phyloP scores from a whole-genome alignment of 345 rosid species.

The Arabidopsis arenosa region DNA sequence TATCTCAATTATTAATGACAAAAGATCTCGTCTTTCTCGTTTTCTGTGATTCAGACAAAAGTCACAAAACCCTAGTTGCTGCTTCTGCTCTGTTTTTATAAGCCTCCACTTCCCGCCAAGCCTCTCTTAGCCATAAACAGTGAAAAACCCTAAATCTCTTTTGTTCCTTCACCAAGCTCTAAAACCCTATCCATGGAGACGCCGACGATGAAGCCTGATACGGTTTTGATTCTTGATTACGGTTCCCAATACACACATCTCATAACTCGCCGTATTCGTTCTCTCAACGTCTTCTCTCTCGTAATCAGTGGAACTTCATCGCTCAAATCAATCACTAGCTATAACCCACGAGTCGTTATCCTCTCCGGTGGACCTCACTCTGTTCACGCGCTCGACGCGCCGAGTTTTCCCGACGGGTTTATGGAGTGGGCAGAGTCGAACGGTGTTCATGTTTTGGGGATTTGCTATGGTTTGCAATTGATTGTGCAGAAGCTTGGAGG shows the following conservation, averaged over 20 bases:
- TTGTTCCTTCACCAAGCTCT: constrained; percentile 1
- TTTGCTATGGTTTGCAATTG: constrained; percentile 90
- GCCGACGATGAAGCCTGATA: constrained; percentile 61
- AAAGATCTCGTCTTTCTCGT: constrained; percentile 36
- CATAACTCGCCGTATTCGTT: constrained; percentile 89
- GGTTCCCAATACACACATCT: constrained; percentile 97
- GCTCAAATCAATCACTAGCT: constrained; percentile 59
- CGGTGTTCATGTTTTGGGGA: constrained; percentile 69
- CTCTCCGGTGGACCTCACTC: constrained; percentile 99
- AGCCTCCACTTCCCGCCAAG: constrained; percentile 44
- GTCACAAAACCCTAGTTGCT: constrained; percentile 40
- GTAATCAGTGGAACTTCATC: constrained; percentile 88
- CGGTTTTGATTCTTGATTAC: constrained; percentile 86
- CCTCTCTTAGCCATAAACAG: constrained; percentile 16
- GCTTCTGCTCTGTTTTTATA: constrained; percentile 32
- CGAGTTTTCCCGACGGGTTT: constrained; percentile 78
- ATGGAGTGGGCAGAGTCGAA: constrained; percentile 69
- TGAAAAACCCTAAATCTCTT: not conserved
- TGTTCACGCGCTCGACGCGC: constrained; percentile 70
- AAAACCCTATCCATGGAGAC: constrained; percentile 46
- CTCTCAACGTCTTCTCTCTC: constrained; percentile 82
- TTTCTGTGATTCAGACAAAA: constrained; percentile 30
- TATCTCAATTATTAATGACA: constrained; percentile 1
- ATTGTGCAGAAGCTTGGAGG: constrained; percentile 89
- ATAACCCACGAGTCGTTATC: constrained; percentile 74